phyloP scores from a whole-genome alignment of 768 basidiomycete species.

The Termitomyces sp. region DNA sequence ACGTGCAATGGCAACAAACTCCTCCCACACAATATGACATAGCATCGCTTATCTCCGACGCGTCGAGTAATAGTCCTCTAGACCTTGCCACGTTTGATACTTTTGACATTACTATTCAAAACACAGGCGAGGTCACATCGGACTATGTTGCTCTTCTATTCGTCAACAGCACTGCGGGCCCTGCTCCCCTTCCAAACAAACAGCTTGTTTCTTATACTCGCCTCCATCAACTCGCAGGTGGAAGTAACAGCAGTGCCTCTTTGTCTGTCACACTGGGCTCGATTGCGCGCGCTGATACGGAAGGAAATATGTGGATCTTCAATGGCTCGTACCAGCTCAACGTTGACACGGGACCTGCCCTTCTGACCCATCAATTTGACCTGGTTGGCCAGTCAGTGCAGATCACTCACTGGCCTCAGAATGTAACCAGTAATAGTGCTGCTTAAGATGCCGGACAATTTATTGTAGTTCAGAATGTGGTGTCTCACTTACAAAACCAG shows the following conservation, averaged over 20 bases:
- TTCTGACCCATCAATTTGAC: slow-evolving; percentile 38
- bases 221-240: slow-evolving; percentile 24
- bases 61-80: slow-evolving; percentile 19
- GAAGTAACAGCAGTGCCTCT: slow-evolving; percentile 25
- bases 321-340: slow-evolving; percentile 40
- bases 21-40: slow-evolving; percentile 39
- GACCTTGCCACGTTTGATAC: slow-evolving; percentile 48
- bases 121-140: slow-evolving; percentile 45
- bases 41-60: slow-evolving; percentile 29
- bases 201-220: slow-evolving; percentile 49
- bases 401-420: slow-evolving; percentile 37
- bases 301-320: slow-evolving; percentile 44
- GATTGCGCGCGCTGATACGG: slow-evolving; percentile 43
- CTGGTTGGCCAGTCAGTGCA: slow-evolving; percentile 39
- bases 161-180: slow-evolving; percentile 43
- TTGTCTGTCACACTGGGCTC: slow-evolving; percentile 45
- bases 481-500: background rate
- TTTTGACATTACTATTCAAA: slow-evolving; percentile 45
- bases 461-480: background rate
- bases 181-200: slow-evolving; percentile 50
- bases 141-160: slow-evolving; percentile 58
- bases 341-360: slow-evolving; percentile 38
- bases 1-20: slow-evolving; percentile 33
- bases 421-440: background rate
- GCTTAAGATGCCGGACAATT: background rate